Base-by-base conservation (phyloP, 2,329 filamentous ascomycete genomes). In the Claviceps arundinis region DNA sequence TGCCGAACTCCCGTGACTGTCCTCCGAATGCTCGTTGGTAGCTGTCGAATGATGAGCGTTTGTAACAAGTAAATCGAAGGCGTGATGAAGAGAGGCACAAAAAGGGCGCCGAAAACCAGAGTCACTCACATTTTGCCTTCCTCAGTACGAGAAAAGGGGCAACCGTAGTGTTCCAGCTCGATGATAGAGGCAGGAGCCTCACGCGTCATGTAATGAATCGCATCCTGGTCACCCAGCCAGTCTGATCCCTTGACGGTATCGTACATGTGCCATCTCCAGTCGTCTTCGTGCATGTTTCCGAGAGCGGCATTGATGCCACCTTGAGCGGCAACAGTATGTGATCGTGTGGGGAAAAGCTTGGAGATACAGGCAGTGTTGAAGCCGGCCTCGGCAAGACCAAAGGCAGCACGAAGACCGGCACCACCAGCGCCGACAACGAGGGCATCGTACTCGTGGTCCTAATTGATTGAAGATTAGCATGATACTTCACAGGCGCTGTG, bases 221-320 rank as follows among this genome's bases (percentile, higher is more conserved):
- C 90, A 68, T 96, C 90, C 73, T 96, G 90, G 71, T 96, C 90
- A 70, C 90, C 90, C 50, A 96, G 81, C 90, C 90, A 96, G 76
- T 96, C 90, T 59, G 88, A 95, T 59, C 90, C 90, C 78, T 96
- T 96, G 68, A 96, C 90, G 44, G 90, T 96, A 70, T 96, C 90
- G 77, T 96, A 96, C 90, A 96, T 96, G 74, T 96, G 90, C 90
- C 90, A 96, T 77, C 89, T 84, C 90, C 90, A 96, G 74, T 96
- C 89, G 65, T 96, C 90, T 76, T 91, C 82, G 78, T 95, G 89
- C 90, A 96, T 96, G 75, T 95, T 95, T 65, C 87, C 87, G 52
- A 93, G 77, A 50, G 87, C 87, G 52, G 87, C 87, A 69, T 93
- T 93, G 76, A 93, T 91, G 65, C 87, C 87, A 66, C 87, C 87